Conservation (phyloP, 176 grass and related monocot genomes). For the Triticum monococcum region DNA sequence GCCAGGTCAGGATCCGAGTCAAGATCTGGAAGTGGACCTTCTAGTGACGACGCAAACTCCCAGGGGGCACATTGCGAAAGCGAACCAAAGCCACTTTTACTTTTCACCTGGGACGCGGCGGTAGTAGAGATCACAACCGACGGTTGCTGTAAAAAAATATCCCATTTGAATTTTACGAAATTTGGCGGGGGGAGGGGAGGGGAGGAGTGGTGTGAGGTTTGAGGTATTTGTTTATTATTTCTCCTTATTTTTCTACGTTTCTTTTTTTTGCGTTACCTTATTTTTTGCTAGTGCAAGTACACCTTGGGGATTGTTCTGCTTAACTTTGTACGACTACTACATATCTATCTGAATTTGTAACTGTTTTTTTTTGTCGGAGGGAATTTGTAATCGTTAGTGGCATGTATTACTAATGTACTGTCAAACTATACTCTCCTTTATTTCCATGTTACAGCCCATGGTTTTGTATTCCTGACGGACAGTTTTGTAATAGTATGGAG, state of each 20-base stretch:
- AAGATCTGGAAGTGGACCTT: constrained; percentile 99
- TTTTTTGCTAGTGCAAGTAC: constrained; percentile 51
- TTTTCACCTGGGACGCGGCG: constrained; percentile 20
- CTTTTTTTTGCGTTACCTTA: constrained; percentile 22
- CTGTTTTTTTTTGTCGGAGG: no score
- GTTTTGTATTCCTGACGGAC: background rate
- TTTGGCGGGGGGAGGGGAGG: constrained; percentile 29
- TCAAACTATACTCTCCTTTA: background rate
- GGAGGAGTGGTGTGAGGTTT: constrained; percentile 34
- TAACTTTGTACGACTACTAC: constrained; percentile 33
- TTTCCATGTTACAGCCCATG: background rate
- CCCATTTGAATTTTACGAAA: constrained; percentile 49
- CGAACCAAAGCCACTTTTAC: constrained; percentile 17
- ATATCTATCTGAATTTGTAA: constrained; percentile 3
- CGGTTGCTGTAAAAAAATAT: constrained; percentile 42
- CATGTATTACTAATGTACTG: constrained; percentile 11
- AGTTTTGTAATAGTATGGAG: background rate
- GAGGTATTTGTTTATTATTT: constrained; percentile 29
- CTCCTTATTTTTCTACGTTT: background rate
- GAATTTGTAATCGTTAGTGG: constrained; percentile 17
- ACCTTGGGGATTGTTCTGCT: constrained; percentile 34
- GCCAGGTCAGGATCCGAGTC: constrained; percentile 87
- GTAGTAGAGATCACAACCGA: constrained; percentile 43
- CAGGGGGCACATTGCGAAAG: constrained; percentile 36
- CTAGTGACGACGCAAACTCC: constrained; percentile 31